phyloP scores from a whole-genome alignment of 2,329 filamentous ascomycete species.

The Cladosporium velox region DNA sequence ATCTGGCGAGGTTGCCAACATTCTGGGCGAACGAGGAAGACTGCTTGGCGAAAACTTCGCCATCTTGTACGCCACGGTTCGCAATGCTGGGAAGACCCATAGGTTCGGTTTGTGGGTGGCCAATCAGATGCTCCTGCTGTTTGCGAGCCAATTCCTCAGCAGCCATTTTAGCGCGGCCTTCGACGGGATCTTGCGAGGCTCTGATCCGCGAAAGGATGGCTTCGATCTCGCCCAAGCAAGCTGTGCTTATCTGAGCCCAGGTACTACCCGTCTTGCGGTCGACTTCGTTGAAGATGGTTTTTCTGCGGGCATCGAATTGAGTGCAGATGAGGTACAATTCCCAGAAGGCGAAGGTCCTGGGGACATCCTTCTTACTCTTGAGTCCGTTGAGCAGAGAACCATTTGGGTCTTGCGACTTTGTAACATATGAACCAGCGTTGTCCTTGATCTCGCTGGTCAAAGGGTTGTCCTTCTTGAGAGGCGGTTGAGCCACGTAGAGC shows the following conservation, averaged over 20 bases:
- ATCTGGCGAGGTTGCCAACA: constrained; percentile 50
- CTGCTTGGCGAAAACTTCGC: constrained; percentile 29
- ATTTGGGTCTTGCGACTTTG: constrained; percentile 67
- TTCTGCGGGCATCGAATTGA: constrained; percentile 72
- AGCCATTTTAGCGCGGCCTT: constrained; percentile 25
- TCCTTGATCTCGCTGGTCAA: constrained; percentile 77
- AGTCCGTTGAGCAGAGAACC: constrained; percentile 83
- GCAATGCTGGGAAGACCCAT: constrained; percentile 34
- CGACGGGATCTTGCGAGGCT: constrained; percentile 37
- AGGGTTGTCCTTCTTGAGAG: constrained; percentile 80
- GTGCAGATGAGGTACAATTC: constrained; percentile 80
- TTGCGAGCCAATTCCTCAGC: constrained; percentile 25
- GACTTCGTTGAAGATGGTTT: constrained; percentile 82
- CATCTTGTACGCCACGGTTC: constrained; percentile 29
- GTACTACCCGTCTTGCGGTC: constrained; percentile 75
- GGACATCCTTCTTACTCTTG: constrained; percentile 76
- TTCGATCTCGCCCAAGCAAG: constrained; percentile 70
- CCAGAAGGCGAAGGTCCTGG: constrained; percentile 87
- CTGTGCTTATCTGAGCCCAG: constrained; percentile 74
- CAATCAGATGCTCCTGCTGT: constrained; percentile 26
- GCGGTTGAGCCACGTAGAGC: constrained; percentile 75
- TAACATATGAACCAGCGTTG: constrained; percentile 30
- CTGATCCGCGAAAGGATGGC: constrained; percentile 69
- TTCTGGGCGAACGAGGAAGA: constrained; percentile 31
- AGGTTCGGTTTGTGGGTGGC: constrained; percentile 40